A percentile compares a stretch with the other conserved stretches of the same genome.
These are phyloP conservation scores for Coemansia sp. DNA, from an alignment of 192 early-diverging fungal species.

Conservation along the genomic window DNA sequence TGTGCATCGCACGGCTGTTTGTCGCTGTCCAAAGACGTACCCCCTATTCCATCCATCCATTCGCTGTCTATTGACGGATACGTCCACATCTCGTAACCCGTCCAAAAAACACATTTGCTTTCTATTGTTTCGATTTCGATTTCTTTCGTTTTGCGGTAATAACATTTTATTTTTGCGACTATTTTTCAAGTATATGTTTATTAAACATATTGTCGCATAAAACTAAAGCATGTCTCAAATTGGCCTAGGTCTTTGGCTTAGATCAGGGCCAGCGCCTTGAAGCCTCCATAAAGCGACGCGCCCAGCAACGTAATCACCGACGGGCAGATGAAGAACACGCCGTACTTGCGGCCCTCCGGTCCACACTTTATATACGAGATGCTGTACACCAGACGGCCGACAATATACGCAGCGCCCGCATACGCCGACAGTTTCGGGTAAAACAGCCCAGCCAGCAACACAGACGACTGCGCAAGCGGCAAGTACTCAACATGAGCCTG, in stretches of 20 bases:
- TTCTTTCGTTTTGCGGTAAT: background rate
- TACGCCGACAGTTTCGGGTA: constrained; percentile 51
- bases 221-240: too few species aligned
- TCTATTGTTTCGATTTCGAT: constrained; percentile 2
- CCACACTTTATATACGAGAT: constrained; percentile 44
- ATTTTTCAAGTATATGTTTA: background rate
- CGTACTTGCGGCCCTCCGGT: constrained; percentile 41
- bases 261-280: constrained; percentile 43
- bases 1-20: constrained; percentile 36
- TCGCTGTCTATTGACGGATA: background rate
- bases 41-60: background rate
- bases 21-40: constrained; percentile 27
- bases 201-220: too few species aligned
- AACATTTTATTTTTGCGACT: background rate
- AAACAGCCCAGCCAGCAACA: constrained; percentile 52
- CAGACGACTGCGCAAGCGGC: constrained; percentile 45
- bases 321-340: constrained; percentile 39
- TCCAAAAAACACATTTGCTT: background rate
- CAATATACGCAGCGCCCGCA: constrained; percentile 44
- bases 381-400: constrained; percentile 52
- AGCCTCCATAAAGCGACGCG: constrained; percentile 48
- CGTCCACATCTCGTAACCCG: background rate
- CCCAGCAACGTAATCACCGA: constrained; percentile 39
- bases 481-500: constrained; percentile 51
- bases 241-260: background rate